A percentile compares a stretch with the other conserved stretches of the same genome.
Evolutionary conservation across 2,329 filamentous ascomycete species (phyloP).

Genomic region (Aspergillus eucalypticola): DNA sequence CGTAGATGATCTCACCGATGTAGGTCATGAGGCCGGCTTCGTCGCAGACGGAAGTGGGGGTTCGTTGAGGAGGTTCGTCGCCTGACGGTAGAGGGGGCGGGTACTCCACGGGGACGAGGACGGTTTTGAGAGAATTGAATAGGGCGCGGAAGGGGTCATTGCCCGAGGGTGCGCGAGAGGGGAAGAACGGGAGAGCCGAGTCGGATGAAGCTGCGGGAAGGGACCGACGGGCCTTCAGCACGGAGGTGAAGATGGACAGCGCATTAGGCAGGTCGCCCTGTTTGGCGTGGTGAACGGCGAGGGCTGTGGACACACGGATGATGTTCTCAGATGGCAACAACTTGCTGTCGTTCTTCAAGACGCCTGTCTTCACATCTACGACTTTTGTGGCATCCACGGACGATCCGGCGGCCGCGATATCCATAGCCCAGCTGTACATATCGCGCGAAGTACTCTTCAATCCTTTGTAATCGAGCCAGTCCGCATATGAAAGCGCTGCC

Average conservation of each 20-base stretch:
- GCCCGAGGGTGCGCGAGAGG: conserved; percentile 22
- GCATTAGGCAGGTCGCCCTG: conserved; percentile 66
- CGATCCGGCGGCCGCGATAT: conserved; percentile 66
- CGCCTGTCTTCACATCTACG: conserved; percentile 63
- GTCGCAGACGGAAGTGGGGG: conserved; percentile 69
- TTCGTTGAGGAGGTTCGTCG: conserved; percentile 65
- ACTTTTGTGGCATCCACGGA: conserved; percentile 47
- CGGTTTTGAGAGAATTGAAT: conserved; percentile 42
- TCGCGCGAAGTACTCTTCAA: conserved; percentile 65
- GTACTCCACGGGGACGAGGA: conserved; percentile 61
- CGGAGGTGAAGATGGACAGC: conserved; percentile 80
- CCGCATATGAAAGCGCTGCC: conserved; percentile 78
- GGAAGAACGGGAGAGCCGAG: conserved; percentile 27
- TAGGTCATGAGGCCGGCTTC: conserved; percentile 85
- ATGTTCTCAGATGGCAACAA: conserved; percentile 69
- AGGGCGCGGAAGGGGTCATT: conserved; percentile 34
- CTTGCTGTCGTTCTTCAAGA: conserved; percentile 61
- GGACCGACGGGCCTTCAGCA: conserved; percentile 72
- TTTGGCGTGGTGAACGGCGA: conserved; percentile 76
- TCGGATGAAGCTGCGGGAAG: conserved; percentile 48
- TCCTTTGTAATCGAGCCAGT: conserved; percentile 79
- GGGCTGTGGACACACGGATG: conserved; percentile 70
- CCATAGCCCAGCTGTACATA: conserved; percentile 74
- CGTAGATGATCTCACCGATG: conserved; percentile 90
- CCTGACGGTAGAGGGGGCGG: conserved; percentile 72